Conservation (phyloP, 331 rosid genomes). For the Acacia pycnantha region DNA sequence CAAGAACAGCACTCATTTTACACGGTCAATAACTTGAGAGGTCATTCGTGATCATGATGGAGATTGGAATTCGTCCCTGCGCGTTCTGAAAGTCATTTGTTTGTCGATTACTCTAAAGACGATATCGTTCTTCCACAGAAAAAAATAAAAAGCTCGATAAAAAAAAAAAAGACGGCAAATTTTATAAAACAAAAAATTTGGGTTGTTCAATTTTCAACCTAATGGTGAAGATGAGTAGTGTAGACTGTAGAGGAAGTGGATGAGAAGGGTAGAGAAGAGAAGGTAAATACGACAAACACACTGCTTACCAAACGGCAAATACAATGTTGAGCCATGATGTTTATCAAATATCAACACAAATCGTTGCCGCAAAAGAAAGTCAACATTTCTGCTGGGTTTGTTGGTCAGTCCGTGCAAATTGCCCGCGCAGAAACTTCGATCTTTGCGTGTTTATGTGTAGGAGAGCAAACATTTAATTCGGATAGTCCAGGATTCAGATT, state of each 20-base stretch:
- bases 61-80: constrained; percentile 1
- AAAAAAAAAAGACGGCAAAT: background rate
- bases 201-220: no score
- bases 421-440: background rate
- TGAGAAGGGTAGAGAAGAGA: no score
- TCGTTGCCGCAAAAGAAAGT: background rate
- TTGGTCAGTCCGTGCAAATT: background rate
- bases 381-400: background rate
- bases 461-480: background rate
- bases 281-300: background rate
- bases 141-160: background rate
- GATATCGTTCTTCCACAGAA: background rate
- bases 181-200: no score
- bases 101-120: background rate
- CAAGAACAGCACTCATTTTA: background rate
- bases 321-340: background rate
- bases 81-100: background rate
- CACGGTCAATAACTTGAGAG: background rate
- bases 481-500: background rate
- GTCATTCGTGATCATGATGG: background rate
- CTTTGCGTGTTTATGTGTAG: background rate
- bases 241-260: no score
- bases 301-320: background rate
- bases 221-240: no score
- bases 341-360: background rate